These are phyloP conservation scores for Lachancea quebecensis DNA, from an alignment of 805 yeast species.

Conservation along the genomic window DNA sequence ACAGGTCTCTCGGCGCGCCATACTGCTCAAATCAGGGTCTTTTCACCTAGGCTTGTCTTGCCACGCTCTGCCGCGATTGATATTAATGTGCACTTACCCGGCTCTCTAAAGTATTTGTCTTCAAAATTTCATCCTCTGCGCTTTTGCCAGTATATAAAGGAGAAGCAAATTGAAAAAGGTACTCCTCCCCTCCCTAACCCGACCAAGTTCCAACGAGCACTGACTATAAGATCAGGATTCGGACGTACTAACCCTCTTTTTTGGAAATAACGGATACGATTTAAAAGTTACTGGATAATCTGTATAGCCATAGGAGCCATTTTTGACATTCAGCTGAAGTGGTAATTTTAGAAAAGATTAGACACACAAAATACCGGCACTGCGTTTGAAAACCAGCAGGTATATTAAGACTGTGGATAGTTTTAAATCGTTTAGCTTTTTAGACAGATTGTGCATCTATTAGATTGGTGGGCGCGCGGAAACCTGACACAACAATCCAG, in stretches of 20 bases:
- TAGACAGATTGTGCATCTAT: conserved; percentile 9
- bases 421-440: conserved; percentile 6
- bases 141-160: background rate
- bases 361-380: background rate
- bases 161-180: background rate
- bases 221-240: background rate
- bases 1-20: no score
- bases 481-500: background rate
- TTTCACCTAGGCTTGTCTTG: no score
- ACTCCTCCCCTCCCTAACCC: background rate
- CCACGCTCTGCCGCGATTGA: background rate
- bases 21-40: no score
- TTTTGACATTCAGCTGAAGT: background rate
- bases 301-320: background rate
- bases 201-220: background rate
- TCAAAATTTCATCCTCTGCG: background rate
- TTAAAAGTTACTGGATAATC: background rate
- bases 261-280: background rate
- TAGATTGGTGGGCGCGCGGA: background rate
- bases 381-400: background rate
- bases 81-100: background rate
- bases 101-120: background rate
- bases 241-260: background rate
- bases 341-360: background rate
- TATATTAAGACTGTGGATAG: conserved; percentile 1